Base-by-base conservation (phyloP, 2,329 filamentous ascomycete genomes). In the Diaporthe eres region DNA sequence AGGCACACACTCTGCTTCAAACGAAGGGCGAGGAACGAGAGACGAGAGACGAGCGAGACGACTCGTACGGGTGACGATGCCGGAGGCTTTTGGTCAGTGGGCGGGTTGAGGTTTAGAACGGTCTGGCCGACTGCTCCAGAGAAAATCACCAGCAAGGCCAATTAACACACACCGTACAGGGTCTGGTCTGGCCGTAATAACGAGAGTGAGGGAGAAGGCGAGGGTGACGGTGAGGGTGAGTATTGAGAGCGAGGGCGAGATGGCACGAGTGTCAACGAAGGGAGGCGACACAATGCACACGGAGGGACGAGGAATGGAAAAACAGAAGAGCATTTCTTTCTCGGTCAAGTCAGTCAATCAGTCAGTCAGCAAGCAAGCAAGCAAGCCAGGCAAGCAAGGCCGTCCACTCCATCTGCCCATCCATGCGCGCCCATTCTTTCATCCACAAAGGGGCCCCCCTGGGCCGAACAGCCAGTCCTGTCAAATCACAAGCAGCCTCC, bases 121-220 rank as follows among this genome's bases (percentile, higher is more conserved):
- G 34, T 25, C 34, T 34, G 37, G 37, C 37, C 37, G 37, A 39
- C 37, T 39, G 37, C 37, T 39, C 37, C 37, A 13, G 37, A 13
- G 37, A 22, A 37, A 9, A 37, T 37, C 53, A n/a, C 15, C 28
- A n/a, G 9, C 12, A 25, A n/a, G 49, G 39, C n/a, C 65, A 34
- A 55, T 22, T 25, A 39, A 39, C n/a, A 70, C 34, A 39, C 57
- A 13, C 57, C 34, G 34, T 42, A 42, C 57, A 42, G 44, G 22
- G 37, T 28, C 60, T 65, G 25, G 37, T 39, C 37, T 12, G 10
- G 42, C 67, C 51, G 67, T 71, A n/a, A 71, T 71, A 71, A 71
- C 67, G 67, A 71, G 39, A 42, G 67, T 57, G 49, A 39, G 31
- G 34, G 47, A 37, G 63, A 68, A 10, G 31, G 34, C 31, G 34